Evolutionary conservation across 2,329 filamentous ascomycete species (phyloP), one percentile per base, ranked within the genome.

Genomic region (Monilinia vaccinii-corymbosi): DNA sequence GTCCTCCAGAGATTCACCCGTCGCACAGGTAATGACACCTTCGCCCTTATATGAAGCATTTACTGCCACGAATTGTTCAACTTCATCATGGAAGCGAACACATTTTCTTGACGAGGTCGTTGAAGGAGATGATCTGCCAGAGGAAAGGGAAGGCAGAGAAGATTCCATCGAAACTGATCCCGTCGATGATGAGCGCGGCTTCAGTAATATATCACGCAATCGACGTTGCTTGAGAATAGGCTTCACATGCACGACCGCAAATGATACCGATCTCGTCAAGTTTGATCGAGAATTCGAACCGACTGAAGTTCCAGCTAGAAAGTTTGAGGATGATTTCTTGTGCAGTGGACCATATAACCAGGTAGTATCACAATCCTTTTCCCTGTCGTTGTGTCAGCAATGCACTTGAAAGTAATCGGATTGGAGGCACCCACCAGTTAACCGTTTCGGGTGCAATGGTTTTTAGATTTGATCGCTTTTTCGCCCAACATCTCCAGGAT

Each of bases 331-430:
- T 5, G 16, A 25, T 16, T 4, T 28, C 1, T 87, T 87, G 72
- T 96, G 93, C 52, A 97, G 75, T 14, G 94, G 94, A 0, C 94
- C 94, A 70, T 97, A 99, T 1, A 99, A 79, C 94, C 93, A 99
- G 49, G 93, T 97, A 36, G 97, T 91, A 73, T 99, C 93, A 72
- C 89, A 94, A 69, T 97, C 94, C 73, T 97, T 99, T 62, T 97
- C 79, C 92, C 91, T 96, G 69, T 21, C 61, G 38, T 50, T 18
- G 45, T 47, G 69, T 77, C 68, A 75, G 70, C 36, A 51, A 23
- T 46, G 7, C 38, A 56, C 21, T n/a, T 23, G 18, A 23, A 45
- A 44, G 49, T 14, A 11, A 28, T 23, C 51, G 14, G n/a, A 25
- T 32, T 11, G 6, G 23, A 21, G 14, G 45, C 23, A 79, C 85